These are phyloP conservation scores for Stenocarpella maydis DNA, from an alignment of 2,329 filamentous ascomycete species.

Conservation along the genomic window DNA sequence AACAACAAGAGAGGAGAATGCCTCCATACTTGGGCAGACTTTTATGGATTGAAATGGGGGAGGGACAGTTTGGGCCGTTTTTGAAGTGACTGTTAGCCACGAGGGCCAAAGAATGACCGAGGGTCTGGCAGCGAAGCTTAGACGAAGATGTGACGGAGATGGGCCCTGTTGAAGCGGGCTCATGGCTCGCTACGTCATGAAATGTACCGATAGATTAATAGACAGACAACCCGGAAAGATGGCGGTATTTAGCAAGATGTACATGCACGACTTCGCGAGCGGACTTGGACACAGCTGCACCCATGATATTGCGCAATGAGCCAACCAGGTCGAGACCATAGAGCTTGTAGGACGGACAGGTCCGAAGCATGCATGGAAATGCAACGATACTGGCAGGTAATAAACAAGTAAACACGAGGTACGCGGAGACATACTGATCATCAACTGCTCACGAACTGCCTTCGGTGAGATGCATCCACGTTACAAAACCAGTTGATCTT, in stretches of 20 bases:
- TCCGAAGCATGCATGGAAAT: neutral
- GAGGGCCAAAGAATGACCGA: slow-evolving; percentile 5
- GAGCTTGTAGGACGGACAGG: neutral
- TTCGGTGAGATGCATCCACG: no score
- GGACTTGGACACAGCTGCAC: no score
- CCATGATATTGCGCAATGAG: neutral
- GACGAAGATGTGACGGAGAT: slow-evolving; percentile 13
- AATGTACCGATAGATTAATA: slow-evolving; percentile 19
- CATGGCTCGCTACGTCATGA: slow-evolving; percentile 11
- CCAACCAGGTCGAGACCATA: no score
- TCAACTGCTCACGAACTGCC: neutral
- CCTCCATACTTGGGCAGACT: neutral
- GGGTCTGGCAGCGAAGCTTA: slow-evolving; percentile 2
- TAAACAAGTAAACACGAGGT: neutral
- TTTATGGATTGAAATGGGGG: neutral
- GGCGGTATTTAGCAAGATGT: neutral
- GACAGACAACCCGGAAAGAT: slow-evolving; percentile 13
- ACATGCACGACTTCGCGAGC: neutral
- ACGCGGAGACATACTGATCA: neutral
- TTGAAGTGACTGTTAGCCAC: no score
- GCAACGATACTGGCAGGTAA: neutral
- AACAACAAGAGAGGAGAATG: neutral
- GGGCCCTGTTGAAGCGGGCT: neutral
- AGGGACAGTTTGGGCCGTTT: no score
- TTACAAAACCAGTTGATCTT: no score